Conservation (phyloP, 108 stramenopile species). For the Cyclostephanos tholiformis region DNA sequence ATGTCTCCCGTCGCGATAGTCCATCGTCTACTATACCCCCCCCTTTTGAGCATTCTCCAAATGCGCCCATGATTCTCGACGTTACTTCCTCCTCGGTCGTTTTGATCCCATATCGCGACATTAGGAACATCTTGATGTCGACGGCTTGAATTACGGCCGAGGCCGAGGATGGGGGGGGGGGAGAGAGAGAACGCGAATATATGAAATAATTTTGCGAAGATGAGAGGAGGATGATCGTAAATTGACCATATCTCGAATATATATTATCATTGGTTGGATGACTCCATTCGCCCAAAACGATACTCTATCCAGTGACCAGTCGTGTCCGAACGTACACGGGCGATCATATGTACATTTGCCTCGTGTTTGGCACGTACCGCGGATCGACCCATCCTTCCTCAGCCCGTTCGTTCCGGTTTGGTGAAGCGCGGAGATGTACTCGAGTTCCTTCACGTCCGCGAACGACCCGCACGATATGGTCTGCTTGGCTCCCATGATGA, state of each 20-base stretch:
- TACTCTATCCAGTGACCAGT: too few relatives aligned
- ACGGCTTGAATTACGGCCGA: conserved; percentile 17
- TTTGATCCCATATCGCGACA: conserved; percentile 61
- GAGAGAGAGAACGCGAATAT: neutral
- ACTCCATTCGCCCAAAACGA: neutral
- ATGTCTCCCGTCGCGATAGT: neutral
- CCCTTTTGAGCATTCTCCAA: conserved; percentile 43
- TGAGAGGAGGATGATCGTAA: too few relatives aligned
- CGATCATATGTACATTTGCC: neutral
- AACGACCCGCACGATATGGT: conserved; percentile 48
- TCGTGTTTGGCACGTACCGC: conserved; percentile 8
- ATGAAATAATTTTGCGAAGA: too few relatives aligned
- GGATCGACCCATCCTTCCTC: conserved; percentile 47
- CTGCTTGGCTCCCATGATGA: conserved; percentile 28
- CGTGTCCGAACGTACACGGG: too few relatives aligned
- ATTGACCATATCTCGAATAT: too few relatives aligned
- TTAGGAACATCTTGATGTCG: conserved; percentile 55
- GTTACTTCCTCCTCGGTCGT: conserved; percentile 52
- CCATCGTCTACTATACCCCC: neutral
- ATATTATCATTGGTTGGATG: too few relatives aligned
- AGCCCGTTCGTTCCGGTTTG: conserved; percentile 37
- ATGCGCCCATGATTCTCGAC: conserved; percentile 42
- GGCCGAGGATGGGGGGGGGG: too few relatives aligned
- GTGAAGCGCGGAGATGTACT: conserved; percentile 63
- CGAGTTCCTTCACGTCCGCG: conserved; percentile 66